phyloP scores from a whole-genome alignment of 2,329 filamentous ascomycete genomes.

The Hymenoscyphus repandus region DNA sequence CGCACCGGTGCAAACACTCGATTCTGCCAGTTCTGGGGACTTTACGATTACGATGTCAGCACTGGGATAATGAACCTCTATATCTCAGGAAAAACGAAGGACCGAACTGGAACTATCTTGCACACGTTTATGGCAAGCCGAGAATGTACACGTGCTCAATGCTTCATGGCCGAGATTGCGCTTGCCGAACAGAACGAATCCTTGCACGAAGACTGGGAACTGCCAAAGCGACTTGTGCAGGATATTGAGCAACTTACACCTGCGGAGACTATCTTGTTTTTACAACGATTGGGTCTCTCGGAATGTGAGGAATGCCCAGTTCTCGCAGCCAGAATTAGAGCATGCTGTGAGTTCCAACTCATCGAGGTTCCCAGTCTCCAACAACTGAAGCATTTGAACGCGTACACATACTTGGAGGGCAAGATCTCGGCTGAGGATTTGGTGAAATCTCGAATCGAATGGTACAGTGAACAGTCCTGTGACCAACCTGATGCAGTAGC shows the following conservation, averaged over 20 bases:
- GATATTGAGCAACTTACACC: conserved; percentile 38
- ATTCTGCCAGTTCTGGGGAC: conserved; percentile 32
- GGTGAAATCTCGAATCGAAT: conserved; percentile 34
- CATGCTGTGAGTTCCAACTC: conserved; percentile 26
- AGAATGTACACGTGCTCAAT: conserved; percentile 35
- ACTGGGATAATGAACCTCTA: conserved; percentile 30
- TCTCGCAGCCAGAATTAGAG: conserved; percentile 11
- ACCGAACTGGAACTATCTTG: conserved; percentile 33
- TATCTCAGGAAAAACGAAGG: conserved; percentile 29
- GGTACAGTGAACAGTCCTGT: conserved; percentile 36
- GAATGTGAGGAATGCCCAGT: conserved; percentile 23
- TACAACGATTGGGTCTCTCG: conserved; percentile 30
- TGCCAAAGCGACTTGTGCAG: conserved; percentile 35
- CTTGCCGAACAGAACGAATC: conserved; percentile 24
- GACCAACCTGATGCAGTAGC: conserved; percentile 29
- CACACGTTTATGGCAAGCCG: conserved; percentile 41
- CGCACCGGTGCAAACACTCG: conserved; percentile 25
- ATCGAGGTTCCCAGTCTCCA: conserved; percentile 34
- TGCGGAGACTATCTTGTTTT: conserved; percentile 35
- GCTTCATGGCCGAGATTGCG: conserved; percentile 36
- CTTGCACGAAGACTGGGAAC: conserved; percentile 30
- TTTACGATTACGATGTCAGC: conserved; percentile 23
- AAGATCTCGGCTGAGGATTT: conserved; percentile 32
- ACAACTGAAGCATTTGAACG: conserved; percentile 36
- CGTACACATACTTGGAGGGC: conserved; percentile 35